Percentiles rank a stretch among this genome's conserved stretches.
phyloP scores from a whole-genome alignment of 2,329 filamentous ascomycete species.

The Fusarium palustre region DNA sequence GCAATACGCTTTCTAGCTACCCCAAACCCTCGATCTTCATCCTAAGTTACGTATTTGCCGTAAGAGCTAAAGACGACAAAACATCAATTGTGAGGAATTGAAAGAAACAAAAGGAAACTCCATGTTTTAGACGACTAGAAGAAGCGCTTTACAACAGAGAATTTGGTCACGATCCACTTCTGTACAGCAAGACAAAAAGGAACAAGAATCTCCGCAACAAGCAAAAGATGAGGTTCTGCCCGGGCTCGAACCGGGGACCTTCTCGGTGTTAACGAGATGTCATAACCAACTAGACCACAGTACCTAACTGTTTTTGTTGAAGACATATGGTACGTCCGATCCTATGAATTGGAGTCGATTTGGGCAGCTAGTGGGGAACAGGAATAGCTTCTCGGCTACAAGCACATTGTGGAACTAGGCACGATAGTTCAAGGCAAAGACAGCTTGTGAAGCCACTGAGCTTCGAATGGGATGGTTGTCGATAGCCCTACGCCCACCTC shows the following conservation, averaged over 20 bases:
- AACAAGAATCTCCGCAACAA: accelerated
- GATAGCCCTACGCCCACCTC: no score
- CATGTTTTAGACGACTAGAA: neutral
- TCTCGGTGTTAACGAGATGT: slow-evolving; percentile 4
- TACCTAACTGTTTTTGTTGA: neutral
- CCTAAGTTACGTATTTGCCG: accelerated
- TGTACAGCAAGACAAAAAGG: neutral
- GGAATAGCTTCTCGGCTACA: neutral
- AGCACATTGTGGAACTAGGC: neutral
- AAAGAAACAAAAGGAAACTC: neutral
- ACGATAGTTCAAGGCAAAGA: neutral
- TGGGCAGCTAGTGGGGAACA: neutral
- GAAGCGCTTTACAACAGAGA: accelerated
- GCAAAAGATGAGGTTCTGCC: slow-evolving; percentile 2
- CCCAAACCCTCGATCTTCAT: neutral
- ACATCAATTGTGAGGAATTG: neutral
- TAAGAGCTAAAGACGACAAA: neutral
- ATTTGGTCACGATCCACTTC: neutral
- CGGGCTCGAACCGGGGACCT: slow-evolving; percentile 3
- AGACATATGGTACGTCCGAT: accelerated
- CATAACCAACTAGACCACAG: slow-evolving; percentile 3
- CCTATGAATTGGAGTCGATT: accelerated
- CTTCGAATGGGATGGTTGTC: no score
- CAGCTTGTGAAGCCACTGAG: neutral
- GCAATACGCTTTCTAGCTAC: neutral